Conservation (phyloP, 805 yeast genomes). For the Cyberlindnera xishuangbannaensis region DNA sequence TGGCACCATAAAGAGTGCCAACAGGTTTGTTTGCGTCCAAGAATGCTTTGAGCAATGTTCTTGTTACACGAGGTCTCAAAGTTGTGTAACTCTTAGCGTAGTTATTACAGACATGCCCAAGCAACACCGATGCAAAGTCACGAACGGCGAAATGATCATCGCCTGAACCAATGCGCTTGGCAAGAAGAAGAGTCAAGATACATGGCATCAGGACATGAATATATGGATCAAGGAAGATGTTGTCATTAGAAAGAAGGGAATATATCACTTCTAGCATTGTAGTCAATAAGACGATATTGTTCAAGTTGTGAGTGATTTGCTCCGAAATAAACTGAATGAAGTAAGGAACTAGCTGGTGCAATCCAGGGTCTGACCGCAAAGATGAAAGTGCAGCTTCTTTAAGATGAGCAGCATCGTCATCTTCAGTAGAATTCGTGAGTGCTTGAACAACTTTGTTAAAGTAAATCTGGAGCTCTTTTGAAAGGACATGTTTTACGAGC, state of each 20-base stretch:
- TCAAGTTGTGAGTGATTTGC: conserved; percentile 82
- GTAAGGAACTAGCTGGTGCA: conserved; percentile 95
- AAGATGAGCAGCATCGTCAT: conserved; percentile 37
- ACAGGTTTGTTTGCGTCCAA: conserved; percentile 76
- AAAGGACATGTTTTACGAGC: conserved; percentile 87
- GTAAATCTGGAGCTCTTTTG: conserved; percentile 89
- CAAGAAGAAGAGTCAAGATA: conserved; percentile 79
- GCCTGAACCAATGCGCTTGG: conserved; percentile 70
- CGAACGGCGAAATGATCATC: conserved; percentile 52
- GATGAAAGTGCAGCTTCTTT: conserved; percentile 80
- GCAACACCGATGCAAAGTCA: conserved; percentile 79
- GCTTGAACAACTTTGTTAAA: conserved; percentile 88
- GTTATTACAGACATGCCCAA: conserved; percentile 69
- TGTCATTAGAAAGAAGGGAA: conserved; percentile 74
- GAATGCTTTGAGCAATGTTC: conserved; percentile 88
- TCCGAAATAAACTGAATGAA: conserved; percentile 95
- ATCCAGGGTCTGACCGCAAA: conserved; percentile 85
- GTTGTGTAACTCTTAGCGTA: conserved; percentile 87
- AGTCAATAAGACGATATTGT: conserved; percentile 60
- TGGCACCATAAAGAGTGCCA: conserved; percentile 90
- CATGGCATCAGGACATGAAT: conserved; percentile 98
- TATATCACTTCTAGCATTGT: conserved; percentile 88
- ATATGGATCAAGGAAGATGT: conserved; percentile 89
- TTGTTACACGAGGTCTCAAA: conserved; percentile 85
- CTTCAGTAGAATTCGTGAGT: conserved; percentile 49